Conservation (phyloP, 2,329 filamentous ascomycete species). For the Scleromitrula shiraiana region DNA sequence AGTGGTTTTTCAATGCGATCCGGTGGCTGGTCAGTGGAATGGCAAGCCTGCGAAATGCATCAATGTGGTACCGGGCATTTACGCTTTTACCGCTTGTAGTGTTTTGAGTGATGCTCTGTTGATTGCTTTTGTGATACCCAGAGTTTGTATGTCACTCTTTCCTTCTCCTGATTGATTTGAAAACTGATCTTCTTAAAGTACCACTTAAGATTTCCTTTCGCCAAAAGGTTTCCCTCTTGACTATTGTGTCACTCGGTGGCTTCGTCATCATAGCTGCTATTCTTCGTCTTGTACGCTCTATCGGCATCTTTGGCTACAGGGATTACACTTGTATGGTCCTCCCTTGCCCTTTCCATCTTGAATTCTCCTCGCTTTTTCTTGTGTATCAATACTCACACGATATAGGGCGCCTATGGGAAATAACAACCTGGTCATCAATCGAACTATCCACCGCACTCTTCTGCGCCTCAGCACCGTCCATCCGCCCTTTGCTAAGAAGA, state of each 20-base stretch:
- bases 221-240: background rate
- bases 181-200: background rate
- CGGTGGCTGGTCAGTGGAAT: background rate
- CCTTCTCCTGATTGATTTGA: background rate
- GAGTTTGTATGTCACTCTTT: background rate
- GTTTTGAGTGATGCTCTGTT: background rate
- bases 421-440: background rate
- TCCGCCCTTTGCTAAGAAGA: background rate
- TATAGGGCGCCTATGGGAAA: background rate
- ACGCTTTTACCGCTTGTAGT: background rate
- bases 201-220: background rate
- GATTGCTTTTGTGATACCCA: background rate
- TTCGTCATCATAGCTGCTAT: background rate
- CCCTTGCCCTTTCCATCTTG: background rate
- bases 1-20: background rate
- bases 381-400: background rate
- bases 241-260: background rate
- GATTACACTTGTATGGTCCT: background rate
- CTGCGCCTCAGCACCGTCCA: background rate
- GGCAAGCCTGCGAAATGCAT: background rate
- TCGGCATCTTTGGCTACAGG: background rate
- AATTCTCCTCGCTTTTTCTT: background rate
- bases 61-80: background rate
- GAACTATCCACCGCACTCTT: background rate
- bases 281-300: background rate